These are phyloP conservation scores for Arabidopsis suecica DNA, from an alignment of 345 rosid species.

Conservation along the genomic window DNA sequence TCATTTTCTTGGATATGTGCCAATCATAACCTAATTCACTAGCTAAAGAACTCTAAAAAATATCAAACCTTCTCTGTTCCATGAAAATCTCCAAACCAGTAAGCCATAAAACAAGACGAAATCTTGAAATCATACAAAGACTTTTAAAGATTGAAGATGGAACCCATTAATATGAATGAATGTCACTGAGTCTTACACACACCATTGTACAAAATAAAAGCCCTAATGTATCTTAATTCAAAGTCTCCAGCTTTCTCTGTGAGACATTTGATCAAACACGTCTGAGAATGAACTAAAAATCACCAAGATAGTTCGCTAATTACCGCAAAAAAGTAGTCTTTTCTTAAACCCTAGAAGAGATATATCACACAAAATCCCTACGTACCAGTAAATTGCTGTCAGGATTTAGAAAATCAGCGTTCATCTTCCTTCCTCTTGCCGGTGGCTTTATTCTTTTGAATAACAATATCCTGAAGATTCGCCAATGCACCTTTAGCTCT, in stretches of 20 bases:
- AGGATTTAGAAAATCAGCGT: constrained; percentile 23
- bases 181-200: constrained; percentile 17
- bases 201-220: constrained; percentile 31
- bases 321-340: constrained; percentile 18
- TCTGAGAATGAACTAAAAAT: constrained; percentile 19
- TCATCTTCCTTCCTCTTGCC: constrained; percentile 38
- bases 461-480: constrained; percentile 47
- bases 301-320: neutral
- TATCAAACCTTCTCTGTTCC: constrained; percentile 3
- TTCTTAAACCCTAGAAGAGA: constrained; percentile 37
- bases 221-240: constrained; percentile 21
- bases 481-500: constrained; percentile 56
- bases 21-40: constrained; percentile 16
- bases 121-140: constrained; percentile 8
- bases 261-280: constrained; percentile 29
- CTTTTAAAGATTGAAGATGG: constrained; percentile 23
- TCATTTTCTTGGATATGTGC: neutral
- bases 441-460: no score
- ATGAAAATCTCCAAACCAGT: constrained; percentile 21
- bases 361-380: constrained; percentile 8
- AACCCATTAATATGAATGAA: constrained; percentile 27
- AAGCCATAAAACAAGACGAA: constrained; percentile 25
- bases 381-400: constrained; percentile 10
- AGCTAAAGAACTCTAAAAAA: constrained; percentile 4
- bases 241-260: constrained; percentile 38